Conservation (phyloP, 2,329 filamentous ascomycete genomes). For the Venturia aucupariae region DNA sequence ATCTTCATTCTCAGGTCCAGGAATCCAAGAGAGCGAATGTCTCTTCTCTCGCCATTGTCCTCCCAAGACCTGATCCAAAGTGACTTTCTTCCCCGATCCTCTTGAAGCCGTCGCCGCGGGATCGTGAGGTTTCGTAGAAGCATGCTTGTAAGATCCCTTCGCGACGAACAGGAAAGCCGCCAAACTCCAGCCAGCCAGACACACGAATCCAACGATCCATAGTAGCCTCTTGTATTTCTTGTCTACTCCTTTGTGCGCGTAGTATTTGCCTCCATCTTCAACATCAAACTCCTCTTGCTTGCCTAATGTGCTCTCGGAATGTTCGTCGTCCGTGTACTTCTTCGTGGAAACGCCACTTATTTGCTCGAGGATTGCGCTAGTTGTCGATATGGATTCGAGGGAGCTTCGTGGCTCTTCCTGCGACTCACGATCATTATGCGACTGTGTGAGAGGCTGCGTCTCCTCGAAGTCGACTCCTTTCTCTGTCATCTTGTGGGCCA, state of each 20-base stretch:
- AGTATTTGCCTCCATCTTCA: slow-evolving; percentile 37
- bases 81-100: slow-evolving; percentile 62
- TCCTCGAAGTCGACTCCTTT: slow-evolving; percentile 31
- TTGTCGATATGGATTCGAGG: slow-evolving; percentile 70
- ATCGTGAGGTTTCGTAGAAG: slow-evolving; percentile 56
- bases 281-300: slow-evolving; percentile 38
- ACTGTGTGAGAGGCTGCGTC: slow-evolving; percentile 34
- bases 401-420: slow-evolving; percentile 42
- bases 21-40: slow-evolving; percentile 68
- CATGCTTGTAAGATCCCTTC: slow-evolving; percentile 56
- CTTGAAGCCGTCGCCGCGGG: slow-evolving; percentile 53
- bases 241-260: slow-evolving; percentile 49
- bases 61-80: slow-evolving; percentile 58
- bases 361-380: slow-evolving; percentile 71
- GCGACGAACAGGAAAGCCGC: slow-evolving; percentile 59
- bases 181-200: slow-evolving; percentile 58
- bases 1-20: slow-evolving; percentile 66
- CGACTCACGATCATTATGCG: slow-evolving; percentile 23
- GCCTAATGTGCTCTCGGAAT: slow-evolving; percentile 20
- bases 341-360: slow-evolving; percentile 48
- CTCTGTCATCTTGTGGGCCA: slow-evolving; percentile 8
- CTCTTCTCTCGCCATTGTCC: slow-evolving; percentile 56
- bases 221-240: slow-evolving; percentile 54
- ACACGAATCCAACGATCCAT: slow-evolving; percentile 50
- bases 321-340: slow-evolving; percentile 26